These are phyloP conservation scores for Posidonia australis DNA, from an alignment of 106 monocot genomes.

Conservation along the genomic window DNA sequence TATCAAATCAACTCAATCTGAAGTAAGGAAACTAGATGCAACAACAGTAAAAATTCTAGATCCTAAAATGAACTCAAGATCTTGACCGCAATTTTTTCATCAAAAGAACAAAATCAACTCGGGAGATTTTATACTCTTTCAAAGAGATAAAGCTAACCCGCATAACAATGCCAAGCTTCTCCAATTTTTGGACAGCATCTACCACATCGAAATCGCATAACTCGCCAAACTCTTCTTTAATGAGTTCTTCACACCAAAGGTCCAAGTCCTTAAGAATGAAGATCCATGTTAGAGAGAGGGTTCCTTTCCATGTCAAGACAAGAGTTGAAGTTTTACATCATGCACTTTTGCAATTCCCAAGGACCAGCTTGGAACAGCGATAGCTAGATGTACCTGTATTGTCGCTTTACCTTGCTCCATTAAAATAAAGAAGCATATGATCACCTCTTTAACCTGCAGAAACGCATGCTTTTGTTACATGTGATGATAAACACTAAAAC, in stretches of 20 bases:
- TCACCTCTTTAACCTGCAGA: slow-evolving; percentile 90
- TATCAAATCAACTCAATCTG: too few relatives aligned
- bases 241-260: slow-evolving; percentile 65
- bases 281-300: not conserved
- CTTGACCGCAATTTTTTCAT: not conserved
- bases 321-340: too few relatives aligned
- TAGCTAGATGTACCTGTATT: slow-evolving; percentile 29
- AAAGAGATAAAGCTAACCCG: slow-evolving; percentile 32
- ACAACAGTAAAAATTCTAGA: too few relatives aligned
- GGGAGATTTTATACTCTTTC: too few relatives aligned
- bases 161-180: slow-evolving; percentile 80
- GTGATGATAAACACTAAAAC: not conserved
- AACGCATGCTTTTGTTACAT: not conserved
- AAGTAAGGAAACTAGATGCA: too few relatives aligned
- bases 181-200: slow-evolving; percentile 87
- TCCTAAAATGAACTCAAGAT: too few relatives aligned
- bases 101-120: not conserved
- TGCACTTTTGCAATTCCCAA: not conserved
- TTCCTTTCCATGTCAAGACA: not conserved
- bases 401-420: slow-evolving; percentile 88
- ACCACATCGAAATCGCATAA: slow-evolving; percentile 84
- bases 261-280: slow-evolving; percentile 66
- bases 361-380: not conserved
- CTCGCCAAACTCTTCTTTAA: slow-evolving; percentile 69
- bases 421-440: slow-evolving; percentile 74